Base-by-base conservation (phyloP, 169 alveolate species). In the Cardiosporidium cionae region DNA sequence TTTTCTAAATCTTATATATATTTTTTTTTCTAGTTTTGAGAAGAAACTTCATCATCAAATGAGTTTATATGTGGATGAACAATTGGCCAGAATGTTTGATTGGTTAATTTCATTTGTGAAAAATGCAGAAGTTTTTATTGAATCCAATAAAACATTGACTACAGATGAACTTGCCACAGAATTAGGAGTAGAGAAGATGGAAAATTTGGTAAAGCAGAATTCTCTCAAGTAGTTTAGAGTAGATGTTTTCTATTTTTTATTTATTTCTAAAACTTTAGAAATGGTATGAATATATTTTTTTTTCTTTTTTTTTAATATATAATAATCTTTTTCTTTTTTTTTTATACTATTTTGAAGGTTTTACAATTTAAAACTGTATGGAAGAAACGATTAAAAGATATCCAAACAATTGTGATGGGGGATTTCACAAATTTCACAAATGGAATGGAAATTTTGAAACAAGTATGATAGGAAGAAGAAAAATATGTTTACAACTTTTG, bases 381-480 rank as follows among this genome's bases (percentile, higher is more conserved):
- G 78, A 7, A 32, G 54, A 36, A 52, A 74, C 4, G 63, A 5
- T 37, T 68, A 23, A 31, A 52, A 36, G 58, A 3, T 0, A n/a
- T 58, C 64, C 78, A 69, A 9, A 44, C 34, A 33, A 54, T 53
- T 29, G 36, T 69, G 3, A 32, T 76, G 32, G 36, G 28, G 2
- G 31, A 65, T 0, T 76, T 76, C 62, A 9, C 76, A 16, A 76
- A 53, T 35, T 33, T 68, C 66, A 52, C 52, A 70, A 62, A 68
- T 33, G 78, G 77, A 31, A 32, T 53, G 65, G 78, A 76, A 22
- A 76, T 68, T 7, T 74, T 76, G 29, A 76, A 76, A 63, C 83
- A 68, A 72, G 81, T 71, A 25, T 16, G 63, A 32, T 0, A 0
- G 2, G 31, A 0, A 16, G 0, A 2, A 27, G 4, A n/a, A n/a